phyloP scores from a whole-genome alignment of 768 basidiomycete species.

The Pulveroboletus ravenelii region DNA sequence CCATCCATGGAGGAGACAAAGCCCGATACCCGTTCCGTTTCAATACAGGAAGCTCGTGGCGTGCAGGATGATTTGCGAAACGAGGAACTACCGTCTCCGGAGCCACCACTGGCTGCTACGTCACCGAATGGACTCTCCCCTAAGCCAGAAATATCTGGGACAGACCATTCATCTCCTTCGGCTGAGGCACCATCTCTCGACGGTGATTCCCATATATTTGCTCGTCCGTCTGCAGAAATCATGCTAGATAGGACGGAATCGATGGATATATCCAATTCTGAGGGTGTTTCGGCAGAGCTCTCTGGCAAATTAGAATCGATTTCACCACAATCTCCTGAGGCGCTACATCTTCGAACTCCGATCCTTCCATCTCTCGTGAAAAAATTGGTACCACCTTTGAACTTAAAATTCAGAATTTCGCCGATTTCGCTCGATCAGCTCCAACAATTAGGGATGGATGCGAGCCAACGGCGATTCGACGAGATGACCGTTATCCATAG shows the following conservation, averaged over 20 bases:
- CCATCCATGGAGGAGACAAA: not conserved
- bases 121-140: not conserved
- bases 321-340: not conserved
- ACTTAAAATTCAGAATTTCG: constrained; percentile 15
- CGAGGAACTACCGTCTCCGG: not conserved
- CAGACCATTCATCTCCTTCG: not conserved
- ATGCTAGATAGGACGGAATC: not conserved
- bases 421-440: not conserved
- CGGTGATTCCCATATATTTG: not conserved
- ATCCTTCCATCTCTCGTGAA: constrained; percentile 11
- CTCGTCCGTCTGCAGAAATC: not conserved
- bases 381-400: constrained; percentile 12
- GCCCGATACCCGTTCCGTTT: not conserved
- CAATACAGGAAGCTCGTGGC: not conserved
- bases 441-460: not conserved
- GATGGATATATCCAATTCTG: not conserved
- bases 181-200: not conserved
- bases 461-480: constrained; percentile 7
- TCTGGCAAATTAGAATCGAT: not conserved
- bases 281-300: not conserved
- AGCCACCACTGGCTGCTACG: not conserved
- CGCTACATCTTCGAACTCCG: not conserved
- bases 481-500: constrained; percentile 19
- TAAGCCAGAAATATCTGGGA: not conserved
- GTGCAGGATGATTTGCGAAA: not conserved